phyloP scores from a whole-genome alignment of 345 rosid species.

The Conringia planisiliqua region DNA sequence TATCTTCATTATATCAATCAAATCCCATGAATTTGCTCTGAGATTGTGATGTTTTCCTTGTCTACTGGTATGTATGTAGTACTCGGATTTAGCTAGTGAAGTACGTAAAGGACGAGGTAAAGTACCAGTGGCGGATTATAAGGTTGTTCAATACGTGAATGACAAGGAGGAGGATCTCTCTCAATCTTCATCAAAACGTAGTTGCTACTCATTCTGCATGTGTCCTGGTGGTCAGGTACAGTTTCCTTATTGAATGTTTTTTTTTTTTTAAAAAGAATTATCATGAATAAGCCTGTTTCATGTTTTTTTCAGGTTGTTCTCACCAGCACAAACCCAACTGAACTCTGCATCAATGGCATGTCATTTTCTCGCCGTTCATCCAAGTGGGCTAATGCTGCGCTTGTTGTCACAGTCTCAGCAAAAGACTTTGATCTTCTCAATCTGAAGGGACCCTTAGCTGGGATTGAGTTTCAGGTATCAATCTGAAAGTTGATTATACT shows the following conservation, averaged over 20 bases:
- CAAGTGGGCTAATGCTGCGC: slow-evolving; percentile 96
- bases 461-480: slow-evolving; percentile 84
- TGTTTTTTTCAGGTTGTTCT: slow-evolving; percentile 70
- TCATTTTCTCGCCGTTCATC: slow-evolving; percentile 96
- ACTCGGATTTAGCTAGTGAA: slow-evolving; percentile 66
- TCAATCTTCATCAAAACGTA: slow-evolving; percentile 37
- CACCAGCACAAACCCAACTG: slow-evolving; percentile 78
- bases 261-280: background rate
- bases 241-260: background rate
- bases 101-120: slow-evolving; percentile 79
- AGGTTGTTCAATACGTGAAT: slow-evolving; percentile 63
- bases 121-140: slow-evolving; percentile 95
- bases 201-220: slow-evolving; percentile 99
- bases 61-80: slow-evolving; percentile 38
- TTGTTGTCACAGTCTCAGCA: slow-evolving; percentile 69
- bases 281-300: background rate
- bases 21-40: background rate
- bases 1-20: background rate
- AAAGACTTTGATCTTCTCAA: slow-evolving; percentile 63
- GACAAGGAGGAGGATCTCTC: slow-evolving; percentile 34
- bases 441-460: slow-evolving; percentile 86
- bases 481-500: background rate
- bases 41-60: background rate
- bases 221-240: slow-evolving; percentile 99
- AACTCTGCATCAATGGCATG: slow-evolving; percentile 95